These are phyloP conservation scores for Fonsecaea pugnacius DNA, from an alignment of 2,329 filamentous ascomycete genomes.

Conservation along the genomic window DNA sequence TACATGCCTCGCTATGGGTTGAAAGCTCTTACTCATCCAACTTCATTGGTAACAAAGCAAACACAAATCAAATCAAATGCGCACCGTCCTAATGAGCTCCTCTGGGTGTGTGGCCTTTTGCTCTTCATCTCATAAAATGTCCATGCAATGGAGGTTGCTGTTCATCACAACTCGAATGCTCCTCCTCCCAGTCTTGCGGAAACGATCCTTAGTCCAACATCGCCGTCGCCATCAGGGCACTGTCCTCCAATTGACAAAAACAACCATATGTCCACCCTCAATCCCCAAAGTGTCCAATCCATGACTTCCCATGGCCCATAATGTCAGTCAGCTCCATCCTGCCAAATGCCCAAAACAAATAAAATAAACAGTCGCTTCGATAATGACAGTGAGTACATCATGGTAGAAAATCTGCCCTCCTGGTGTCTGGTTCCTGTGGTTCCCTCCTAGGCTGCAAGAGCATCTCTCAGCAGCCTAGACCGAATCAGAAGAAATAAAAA, in stretches of 20 bases:
- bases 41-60: not conserved
- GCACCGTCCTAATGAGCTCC: not conserved
- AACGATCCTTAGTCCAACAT: not conserved
- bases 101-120: not conserved
- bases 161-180: not conserved
- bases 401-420: slow-evolving; percentile 4
- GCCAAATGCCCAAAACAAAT: not conserved
- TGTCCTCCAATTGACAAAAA: not conserved
- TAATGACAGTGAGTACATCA: slow-evolving; percentile 25
- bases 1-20: slow-evolving; percentile 8
- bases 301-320: not conserved
- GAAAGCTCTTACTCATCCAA: not conserved
- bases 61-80: not conserved
- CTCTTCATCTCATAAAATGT: not conserved
- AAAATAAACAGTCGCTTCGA: slow-evolving; percentile 18
- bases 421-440: slow-evolving; percentile 20
- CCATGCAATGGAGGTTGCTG: not conserved
- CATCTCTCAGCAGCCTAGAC: slow-evolving; percentile 9
- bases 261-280: not conserved
- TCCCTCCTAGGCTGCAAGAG: slow-evolving; percentile 8
- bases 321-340: not conserved
- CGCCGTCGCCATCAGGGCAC: not conserved
- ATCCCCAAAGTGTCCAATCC: not conserved
- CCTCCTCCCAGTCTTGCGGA: slow-evolving; percentile 5
- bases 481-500: slow-evolving; percentile 15